Evolutionary conservation across 768 basidiomycete genomes (phyloP), one percentile per base, ranked within the genome.

Genomic region (Trametes coccinea): DNA sequence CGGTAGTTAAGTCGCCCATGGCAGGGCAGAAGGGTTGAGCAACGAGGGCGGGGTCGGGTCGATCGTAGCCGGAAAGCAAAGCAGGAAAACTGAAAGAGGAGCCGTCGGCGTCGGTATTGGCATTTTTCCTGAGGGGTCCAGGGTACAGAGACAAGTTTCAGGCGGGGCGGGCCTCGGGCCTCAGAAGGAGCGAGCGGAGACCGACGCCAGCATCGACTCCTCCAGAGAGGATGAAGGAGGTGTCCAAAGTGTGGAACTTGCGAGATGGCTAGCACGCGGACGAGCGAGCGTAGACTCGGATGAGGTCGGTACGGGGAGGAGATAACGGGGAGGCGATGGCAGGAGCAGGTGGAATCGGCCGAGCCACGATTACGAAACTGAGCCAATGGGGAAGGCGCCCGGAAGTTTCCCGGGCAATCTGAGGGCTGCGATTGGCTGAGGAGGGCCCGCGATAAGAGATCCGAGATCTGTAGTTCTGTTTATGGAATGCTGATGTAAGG

Each of bases 401-500:
- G 54, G 53, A 34, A 49, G 34, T 48, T 44, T 50, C 57, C 56
- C 55, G 56, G 39, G 22, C 50, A 63, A 63, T 63, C 62, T 45
- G 9, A 2, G 53, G 29, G 53, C 27, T n/a, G n/a, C 40, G 57
- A 63, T 63, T 63, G 62, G 62, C 56, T 54, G 50, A 14, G 34
- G 30, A 7, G 31, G 6, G 34, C 48, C n/a, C 31, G 62, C 62
- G 62, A 63, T 63, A 63, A 63, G 56, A 47, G 46, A 44, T 53
- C 53, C 53, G 51, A 30, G 50, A 53, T 48, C 46, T 34, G 22
- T 14, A 33, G 16, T 16, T 27, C 60, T 45, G 39, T 11, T 44
- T 43, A 57, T 33, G 53, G 53, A 47, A n/a, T 14, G 62, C 61
- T 62, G 61, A 62, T 29, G 51, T 58, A 62, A 58, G 51, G 49